phyloP scores from a whole-genome alignment of 163 green algal species.

The Chloromonas sp. region DNA sequence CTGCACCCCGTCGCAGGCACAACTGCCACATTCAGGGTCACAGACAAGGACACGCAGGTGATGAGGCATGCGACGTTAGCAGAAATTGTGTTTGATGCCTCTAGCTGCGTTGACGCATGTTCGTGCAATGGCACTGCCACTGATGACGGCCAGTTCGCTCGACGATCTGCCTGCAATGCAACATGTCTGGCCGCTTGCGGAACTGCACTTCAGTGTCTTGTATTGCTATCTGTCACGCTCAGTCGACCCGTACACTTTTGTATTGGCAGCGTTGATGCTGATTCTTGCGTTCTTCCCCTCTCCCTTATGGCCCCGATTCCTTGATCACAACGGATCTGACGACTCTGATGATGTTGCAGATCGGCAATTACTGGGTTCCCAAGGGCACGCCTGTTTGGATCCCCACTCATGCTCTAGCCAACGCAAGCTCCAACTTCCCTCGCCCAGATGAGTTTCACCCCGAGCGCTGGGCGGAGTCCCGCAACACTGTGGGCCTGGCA shows the following conservation, averaged over 20 bases:
- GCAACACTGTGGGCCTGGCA: no score
- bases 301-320: background rate
- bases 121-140: background rate
- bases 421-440: background rate
- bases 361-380: background rate
- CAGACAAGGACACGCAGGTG: background rate
- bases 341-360: background rate
- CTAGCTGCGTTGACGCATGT: background rate
- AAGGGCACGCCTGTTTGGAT: conserved; percentile 9
- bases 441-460: background rate
- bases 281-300: background rate
- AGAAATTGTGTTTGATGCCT: background rate
- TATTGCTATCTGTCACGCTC: background rate
- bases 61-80: background rate
- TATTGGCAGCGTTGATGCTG: background rate
- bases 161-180: background rate
- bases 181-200: background rate
- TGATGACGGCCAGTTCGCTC: background rate
- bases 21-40: conserved; percentile 3
- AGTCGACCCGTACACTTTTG: background rate
- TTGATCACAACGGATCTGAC: background rate
- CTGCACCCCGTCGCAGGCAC: conserved; percentile 1
- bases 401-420: background rate
- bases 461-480: background rate
- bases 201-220: no score